These are phyloP conservation scores for Eleusine indica DNA, from an alignment of 176 grass and related monocot genomes.

Conservation along the genomic window DNA sequence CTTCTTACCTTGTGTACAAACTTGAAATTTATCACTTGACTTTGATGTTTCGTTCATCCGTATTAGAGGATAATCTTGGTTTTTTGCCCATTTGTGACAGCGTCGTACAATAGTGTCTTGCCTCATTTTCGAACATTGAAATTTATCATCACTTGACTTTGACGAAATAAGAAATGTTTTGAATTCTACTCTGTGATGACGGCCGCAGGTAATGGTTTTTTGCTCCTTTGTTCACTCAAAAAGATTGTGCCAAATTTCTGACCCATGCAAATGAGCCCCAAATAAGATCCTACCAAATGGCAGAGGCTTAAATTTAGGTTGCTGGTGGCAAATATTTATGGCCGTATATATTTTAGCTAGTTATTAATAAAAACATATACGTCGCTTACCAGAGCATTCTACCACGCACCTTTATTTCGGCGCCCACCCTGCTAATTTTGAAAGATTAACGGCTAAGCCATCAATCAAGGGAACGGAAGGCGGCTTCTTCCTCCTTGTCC, in stretches of 20 bases:
- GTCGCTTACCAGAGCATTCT: neutral
- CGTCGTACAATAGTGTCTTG: too few relatives aligned
- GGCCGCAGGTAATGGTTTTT: neutral
- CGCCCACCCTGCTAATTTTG: neutral
- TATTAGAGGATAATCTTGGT: neutral
- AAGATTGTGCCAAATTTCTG: neutral
- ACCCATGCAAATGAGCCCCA: neutral
- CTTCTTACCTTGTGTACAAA: neutral
- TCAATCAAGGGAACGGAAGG: neutral
- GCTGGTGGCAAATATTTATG: constrained; percentile 10
- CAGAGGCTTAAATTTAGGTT: constrained; percentile 39
- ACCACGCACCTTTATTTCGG: neutral
- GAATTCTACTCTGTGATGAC: neutral
- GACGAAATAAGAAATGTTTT: neutral
- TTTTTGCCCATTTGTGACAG: too few relatives aligned
- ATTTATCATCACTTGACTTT: constrained; percentile 13
- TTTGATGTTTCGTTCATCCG: constrained; percentile 17
- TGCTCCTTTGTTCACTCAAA: neutral
- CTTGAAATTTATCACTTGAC: constrained; percentile 30
- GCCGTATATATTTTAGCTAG: constrained; percentile 3
- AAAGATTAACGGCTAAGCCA: constrained; percentile 11
- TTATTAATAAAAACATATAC: neutral
- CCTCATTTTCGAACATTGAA: neutral
- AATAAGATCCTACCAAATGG: neutral
- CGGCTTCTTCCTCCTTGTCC: neutral